Evolutionary conservation across 257 asterid species (phyloP).

Genomic region (Ballota nigra): DNA sequence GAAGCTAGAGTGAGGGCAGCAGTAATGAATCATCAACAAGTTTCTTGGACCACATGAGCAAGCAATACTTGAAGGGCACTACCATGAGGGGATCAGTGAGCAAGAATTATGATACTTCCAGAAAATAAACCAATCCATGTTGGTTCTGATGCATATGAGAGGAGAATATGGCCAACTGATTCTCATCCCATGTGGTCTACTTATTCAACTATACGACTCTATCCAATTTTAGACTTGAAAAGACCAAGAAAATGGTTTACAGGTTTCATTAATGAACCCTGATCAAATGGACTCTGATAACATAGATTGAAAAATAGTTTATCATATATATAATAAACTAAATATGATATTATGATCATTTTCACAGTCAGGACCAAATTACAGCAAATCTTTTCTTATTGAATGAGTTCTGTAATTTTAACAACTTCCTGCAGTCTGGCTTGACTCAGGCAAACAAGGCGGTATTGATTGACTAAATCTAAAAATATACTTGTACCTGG

Average conservation of each 20-base stretch:
- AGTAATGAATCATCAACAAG: slow-evolving; percentile 18
- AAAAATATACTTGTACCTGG: background rate
- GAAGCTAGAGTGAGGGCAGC: slow-evolving; percentile 14
- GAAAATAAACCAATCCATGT: slow-evolving; percentile 10
- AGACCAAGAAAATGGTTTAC: background rate
- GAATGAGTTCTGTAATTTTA: background rate
- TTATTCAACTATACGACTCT: background rate
- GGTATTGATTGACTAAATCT: background rate
- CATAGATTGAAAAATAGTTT: background rate
- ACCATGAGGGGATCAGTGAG: slow-evolving; percentile 9
- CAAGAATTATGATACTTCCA: slow-evolving; percentile 8
- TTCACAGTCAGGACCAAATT: background rate
- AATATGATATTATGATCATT: background rate
- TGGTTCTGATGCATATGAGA: slow-evolving; percentile 2
- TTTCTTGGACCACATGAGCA: slow-evolving; percentile 2
- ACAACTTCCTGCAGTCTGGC: background rate
- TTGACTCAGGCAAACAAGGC: background rate
- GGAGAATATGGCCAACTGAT: background rate
- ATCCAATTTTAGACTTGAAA: background rate
- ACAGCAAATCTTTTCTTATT: background rate
- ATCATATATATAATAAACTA: background rate
- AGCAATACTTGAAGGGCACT: background rate
- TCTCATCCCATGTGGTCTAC: slow-evolving; percentile 14
- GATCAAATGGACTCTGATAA: background rate
- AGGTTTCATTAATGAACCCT: slow-evolving; percentile 6